Evolutionary conservation across 176 grass and related monocot species (phyloP).

Genomic region (Musa troglodytarum): DNA sequence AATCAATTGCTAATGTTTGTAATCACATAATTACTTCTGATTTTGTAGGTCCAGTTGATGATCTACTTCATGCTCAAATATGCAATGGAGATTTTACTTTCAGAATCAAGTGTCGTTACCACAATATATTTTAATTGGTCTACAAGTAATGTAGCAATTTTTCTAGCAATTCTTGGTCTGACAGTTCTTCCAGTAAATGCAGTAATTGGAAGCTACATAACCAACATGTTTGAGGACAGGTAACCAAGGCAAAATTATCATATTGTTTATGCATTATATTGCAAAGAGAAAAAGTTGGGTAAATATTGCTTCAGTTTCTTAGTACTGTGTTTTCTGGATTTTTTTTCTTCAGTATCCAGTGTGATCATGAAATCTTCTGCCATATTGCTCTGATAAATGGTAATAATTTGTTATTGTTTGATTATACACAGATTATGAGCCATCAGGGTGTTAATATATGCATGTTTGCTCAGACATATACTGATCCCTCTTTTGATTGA

Average conservation of each 20-base stretch:
- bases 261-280: not conserved
- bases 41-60: constrained; percentile 65
- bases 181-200: constrained; percentile 90
- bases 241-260: constrained; percentile 9
- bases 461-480: not conserved
- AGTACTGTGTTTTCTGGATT: not conserved
- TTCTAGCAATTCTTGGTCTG: constrained; percentile 79
- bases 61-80: constrained; percentile 99
- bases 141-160: constrained; percentile 66
- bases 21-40: not conserved
- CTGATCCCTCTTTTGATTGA: not conserved
- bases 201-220: constrained; percentile 75
- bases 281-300: not conserved
- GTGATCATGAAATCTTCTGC: not conserved
- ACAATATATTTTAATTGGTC: constrained; percentile 77
- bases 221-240: constrained; percentile 83
- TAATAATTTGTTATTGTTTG: not conserved
- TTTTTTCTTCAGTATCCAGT: not conserved
- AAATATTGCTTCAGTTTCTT: not conserved
- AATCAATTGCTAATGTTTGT: not conserved
- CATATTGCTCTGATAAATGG: not conserved
- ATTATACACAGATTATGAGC: not conserved
- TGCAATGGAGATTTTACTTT: constrained; percentile 92
- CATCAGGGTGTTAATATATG: not conserved
- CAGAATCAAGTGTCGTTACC: constrained; percentile 87